Conservation (phyloP, 441 rosid species). For the Raphanus hybrid region DNA sequence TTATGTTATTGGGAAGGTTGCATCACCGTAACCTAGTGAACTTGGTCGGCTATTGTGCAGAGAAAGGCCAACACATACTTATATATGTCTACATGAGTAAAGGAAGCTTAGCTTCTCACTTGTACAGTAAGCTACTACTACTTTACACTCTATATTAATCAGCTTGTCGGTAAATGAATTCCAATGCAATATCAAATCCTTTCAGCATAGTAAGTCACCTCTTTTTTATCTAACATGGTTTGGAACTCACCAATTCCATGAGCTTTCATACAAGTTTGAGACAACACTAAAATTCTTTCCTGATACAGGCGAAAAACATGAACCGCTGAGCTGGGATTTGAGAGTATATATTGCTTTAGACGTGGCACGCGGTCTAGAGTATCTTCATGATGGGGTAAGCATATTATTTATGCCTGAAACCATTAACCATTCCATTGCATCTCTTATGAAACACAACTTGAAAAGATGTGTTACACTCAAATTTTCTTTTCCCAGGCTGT, state of each 20-base stretch:
- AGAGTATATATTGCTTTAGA: conserved; percentile 85
- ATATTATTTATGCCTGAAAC: neutral
- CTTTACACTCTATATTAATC: neutral
- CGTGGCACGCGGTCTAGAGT: conserved; percentile 94
- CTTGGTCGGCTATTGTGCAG: conserved; percentile 95
- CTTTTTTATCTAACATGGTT: neutral
- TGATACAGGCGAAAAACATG: conserved; percentile 61
- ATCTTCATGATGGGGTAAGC: conserved; percentile 98
- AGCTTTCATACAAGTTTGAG: conserved; percentile 6
- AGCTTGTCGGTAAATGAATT: neutral
- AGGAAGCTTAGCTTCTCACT: conserved; percentile 96
- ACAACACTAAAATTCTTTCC: conserved; percentile 1
- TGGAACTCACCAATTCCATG: neutral
- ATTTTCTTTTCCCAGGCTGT: conserved; percentile 63
- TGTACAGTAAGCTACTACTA: conserved; percentile 70
- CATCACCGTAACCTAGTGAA: conserved; percentile 97
- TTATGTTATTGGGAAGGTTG: conserved; percentile 90
- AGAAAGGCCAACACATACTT: conserved; percentile 93
- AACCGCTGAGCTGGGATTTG: conserved; percentile 80
- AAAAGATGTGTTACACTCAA: neutral
- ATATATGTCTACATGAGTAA: conserved; percentile 95
- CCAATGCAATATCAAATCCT: neutral
- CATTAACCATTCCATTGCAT: conserved; percentile 15
- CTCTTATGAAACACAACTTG: neutral
- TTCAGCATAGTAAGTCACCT: neutral